These are phyloP conservation scores for Aphanomyces stellatus DNA, from an alignment of 352 stramenopile species.

Conservation along the genomic window DNA sequence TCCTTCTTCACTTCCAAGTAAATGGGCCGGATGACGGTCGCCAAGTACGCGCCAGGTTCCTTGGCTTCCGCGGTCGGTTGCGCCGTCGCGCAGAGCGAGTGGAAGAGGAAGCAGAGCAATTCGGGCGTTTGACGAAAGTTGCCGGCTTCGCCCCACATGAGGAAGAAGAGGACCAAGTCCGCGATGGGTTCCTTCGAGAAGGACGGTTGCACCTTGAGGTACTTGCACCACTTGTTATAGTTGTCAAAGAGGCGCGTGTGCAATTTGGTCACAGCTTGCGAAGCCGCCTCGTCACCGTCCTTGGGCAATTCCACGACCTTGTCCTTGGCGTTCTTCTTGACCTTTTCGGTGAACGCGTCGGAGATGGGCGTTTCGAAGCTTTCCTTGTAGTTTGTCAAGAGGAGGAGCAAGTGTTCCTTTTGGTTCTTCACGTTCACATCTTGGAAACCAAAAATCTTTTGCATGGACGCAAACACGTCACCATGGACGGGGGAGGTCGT, in stretches of 20 bases:
- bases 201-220: slow-evolving; percentile 65
- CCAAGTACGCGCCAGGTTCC: slow-evolving; percentile 59
- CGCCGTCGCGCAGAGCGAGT: slow-evolving; percentile 65
- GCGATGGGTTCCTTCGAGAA: slow-evolving; percentile 73
- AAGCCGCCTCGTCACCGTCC: slow-evolving; percentile 25
- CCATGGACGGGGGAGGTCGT: slow-evolving; percentile 39
- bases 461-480: slow-evolving; percentile 88
- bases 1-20: slow-evolving; percentile 77
- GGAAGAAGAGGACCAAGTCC: slow-evolving; percentile 74
- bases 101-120: slow-evolving; percentile 69
- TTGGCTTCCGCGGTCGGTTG: slow-evolving; percentile 44
- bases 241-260: slow-evolving; percentile 71
- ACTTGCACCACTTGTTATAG: slow-evolving; percentile 86
- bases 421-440: slow-evolving; percentile 73
- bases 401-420: slow-evolving; percentile 68
- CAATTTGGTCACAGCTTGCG: slow-evolving; percentile 69
- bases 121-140: slow-evolving; percentile 81
- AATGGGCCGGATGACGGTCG: slow-evolving; percentile 72
- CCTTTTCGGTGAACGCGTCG: slow-evolving; percentile 22
- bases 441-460: slow-evolving; percentile 96
- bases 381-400: slow-evolving; percentile 79
- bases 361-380: slow-evolving; percentile 30
- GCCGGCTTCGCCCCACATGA: slow-evolving; percentile 78
- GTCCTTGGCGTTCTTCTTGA: slow-evolving; percentile 50
- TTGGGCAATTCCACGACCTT: slow-evolving; percentile 48